Evolutionary conservation across 345 rosid species (phyloP).

Genomic region (Zanthoxylum bungeanum): DNA sequence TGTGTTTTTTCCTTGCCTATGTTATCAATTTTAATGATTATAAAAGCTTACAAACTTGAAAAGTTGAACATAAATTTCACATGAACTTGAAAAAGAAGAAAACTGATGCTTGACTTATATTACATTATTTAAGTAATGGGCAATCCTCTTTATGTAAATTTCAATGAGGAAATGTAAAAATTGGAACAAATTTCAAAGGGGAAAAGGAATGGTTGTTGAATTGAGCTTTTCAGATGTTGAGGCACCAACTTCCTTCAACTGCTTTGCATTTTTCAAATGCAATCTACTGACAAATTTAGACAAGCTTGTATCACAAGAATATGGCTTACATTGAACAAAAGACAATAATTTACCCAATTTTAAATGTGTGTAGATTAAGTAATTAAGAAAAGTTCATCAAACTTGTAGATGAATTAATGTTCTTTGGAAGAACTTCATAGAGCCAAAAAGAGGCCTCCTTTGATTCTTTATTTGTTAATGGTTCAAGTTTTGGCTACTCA

Average conservation of each 20-base stretch:
- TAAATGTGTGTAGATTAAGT: too few species aligned
- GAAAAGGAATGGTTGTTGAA: constrained; percentile 9
- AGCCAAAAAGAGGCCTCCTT: too few species aligned
- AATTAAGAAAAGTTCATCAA: too few species aligned
- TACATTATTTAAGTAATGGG: background rate
- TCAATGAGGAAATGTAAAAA: background rate
- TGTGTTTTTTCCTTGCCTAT: background rate
- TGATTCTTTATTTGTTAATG: too few species aligned
- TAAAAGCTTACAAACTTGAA: background rate
- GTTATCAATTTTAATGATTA: background rate
- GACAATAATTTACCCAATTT: too few species aligned
- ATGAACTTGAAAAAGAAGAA: constrained; percentile 15
- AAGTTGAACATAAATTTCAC: background rate
- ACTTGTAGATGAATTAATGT: too few species aligned
- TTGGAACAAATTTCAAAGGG: too few species aligned
- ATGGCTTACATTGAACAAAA: too few species aligned
- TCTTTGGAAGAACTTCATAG: too few species aligned
- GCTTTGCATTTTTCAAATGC: background rate
- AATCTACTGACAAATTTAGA: too few species aligned
- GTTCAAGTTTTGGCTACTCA: too few species aligned
- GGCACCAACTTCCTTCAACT: constrained; percentile 13
- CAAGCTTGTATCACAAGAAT: too few species aligned
- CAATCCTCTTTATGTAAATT: background rate
- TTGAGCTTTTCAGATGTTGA: constrained; percentile 24
- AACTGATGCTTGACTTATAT: background rate